Evolutionary conservation across 129 eudicot species (phyloP).

Genomic region (Saussurea involucrata): DNA sequence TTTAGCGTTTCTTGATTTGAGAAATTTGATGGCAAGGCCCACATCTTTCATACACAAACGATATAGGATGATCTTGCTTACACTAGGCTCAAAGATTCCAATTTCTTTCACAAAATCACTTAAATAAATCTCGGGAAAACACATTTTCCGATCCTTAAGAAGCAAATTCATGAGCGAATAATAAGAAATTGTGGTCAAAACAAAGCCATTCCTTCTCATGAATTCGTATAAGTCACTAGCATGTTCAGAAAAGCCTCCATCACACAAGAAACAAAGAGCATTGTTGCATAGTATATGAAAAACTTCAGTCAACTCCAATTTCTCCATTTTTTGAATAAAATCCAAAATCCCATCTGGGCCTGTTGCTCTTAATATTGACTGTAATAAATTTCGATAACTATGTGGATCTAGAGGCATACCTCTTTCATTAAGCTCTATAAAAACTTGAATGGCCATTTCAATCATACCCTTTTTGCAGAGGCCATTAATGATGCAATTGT

Average conservation of each 20-base stretch:
- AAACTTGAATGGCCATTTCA: constrained; percentile 60
- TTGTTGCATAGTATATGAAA: constrained; percentile 41
- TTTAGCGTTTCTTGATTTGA: constrained; percentile 28
- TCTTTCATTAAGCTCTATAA: constrained; percentile 51
- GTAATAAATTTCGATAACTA: constrained; percentile 34
- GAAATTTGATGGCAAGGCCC: constrained; percentile 47
- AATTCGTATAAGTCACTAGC: constrained; percentile 35
- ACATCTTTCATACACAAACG: constrained; percentile 58
- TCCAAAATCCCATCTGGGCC: constrained; percentile 50
- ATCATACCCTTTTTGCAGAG: constrained; percentile 57
- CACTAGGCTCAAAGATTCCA: constrained; percentile 46
- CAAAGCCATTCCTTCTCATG: constrained; percentile 45
- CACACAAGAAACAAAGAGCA: constrained; percentile 52
- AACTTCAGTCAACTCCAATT: constrained; percentile 21
- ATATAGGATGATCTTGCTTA: constrained; percentile 39
- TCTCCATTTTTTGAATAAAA: constrained; percentile 24
- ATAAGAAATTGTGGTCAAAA: constrained; percentile 24
- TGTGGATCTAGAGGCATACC: constrained; percentile 40
- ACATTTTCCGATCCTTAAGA: constrained; percentile 23
- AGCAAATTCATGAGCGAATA: constrained; percentile 42
- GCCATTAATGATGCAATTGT: constrained; percentile 50
- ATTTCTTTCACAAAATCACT: constrained; percentile 47
- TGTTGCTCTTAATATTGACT: constrained; percentile 20
- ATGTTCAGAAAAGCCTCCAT: constrained; percentile 38
- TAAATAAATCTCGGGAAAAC: constrained; percentile 26